Evolutionary conservation across 2,329 filamentous ascomycete genomes (phyloP), one percentile per base, ranked within the genome.

Genomic region (Claviceps citrina): DNA sequence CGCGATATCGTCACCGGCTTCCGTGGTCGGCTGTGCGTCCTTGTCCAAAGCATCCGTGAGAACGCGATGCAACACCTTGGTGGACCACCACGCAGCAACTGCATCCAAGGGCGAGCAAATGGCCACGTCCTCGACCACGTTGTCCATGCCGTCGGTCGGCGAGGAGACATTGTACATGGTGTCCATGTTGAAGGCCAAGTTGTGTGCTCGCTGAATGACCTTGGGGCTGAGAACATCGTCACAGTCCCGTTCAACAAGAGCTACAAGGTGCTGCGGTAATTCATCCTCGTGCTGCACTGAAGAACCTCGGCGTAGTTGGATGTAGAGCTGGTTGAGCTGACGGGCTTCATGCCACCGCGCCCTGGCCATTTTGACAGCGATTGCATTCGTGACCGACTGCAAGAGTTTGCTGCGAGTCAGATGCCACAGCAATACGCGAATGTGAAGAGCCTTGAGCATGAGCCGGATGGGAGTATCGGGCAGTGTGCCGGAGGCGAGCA

Each of bases 391-490:
- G 37, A 76, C 61, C 19, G 67, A 70, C 47, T 76, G 74, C 46
- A 78, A 71, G 37, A 82, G 71, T 7, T 74, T 76, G 24, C 72
- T 68, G 46, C 78, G 74, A 28, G 80, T 77, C 7, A 76, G 54
- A 49, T 85, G 80, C 83, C 84, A 93, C 30, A 93, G 69, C 26
- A 95, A 70, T 33, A 95, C 75, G n/a, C 86, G 82, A 44, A 93
- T 81, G 54, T 96, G 89, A 28, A 96, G 66, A 1, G 89, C 84
- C 59, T 93, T 93, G 42, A 94, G 72, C 84, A 95, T 94, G 40
- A 94, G 70, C 32, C 85, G 73, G 36, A 73, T 70, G 1, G 89
- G 85, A 1, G 84, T 91, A 43, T 84, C 77, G 9, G 87, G 86
- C 1, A 95, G 67, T 1, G 87, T 94, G 19, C 81, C 80, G 2